Conservation (phyloP, 2,329 filamentous ascomycete genomes). For the Eutypella sp. region DNA sequence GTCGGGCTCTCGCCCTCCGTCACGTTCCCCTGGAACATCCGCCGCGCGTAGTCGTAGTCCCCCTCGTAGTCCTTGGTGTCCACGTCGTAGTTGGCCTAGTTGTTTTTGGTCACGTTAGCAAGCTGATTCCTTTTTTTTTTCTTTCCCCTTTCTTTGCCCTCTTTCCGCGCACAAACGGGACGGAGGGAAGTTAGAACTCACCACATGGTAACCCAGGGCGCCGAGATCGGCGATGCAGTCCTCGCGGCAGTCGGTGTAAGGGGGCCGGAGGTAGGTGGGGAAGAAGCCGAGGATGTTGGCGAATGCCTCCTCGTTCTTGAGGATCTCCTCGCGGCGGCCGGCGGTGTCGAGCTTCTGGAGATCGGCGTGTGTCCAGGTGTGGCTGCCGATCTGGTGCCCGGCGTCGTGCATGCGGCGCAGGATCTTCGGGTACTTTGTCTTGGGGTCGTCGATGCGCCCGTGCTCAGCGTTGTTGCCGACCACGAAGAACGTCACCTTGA, state of each 20-base stretch:
- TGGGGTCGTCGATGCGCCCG: slow-evolving; percentile 18
- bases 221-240: slow-evolving; percentile 19
- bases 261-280: slow-evolving; percentile 43
- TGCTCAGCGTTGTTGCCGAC: slow-evolving; percentile 15
- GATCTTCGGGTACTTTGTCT: slow-evolving; percentile 27
- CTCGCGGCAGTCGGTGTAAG: slow-evolving; percentile 25
- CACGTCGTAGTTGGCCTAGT: slow-evolving; percentile 24
- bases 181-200: slow-evolving; percentile 3
- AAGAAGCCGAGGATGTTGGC: slow-evolving; percentile 38
- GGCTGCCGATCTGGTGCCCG: slow-evolving; percentile 45
- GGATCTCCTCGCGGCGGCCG: slow-evolving; percentile 34
- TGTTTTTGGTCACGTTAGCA: slow-evolving; percentile 1
- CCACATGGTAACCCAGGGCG: slow-evolving; percentile 29
- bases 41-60: slow-evolving; percentile 17
- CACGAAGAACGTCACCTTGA: slow-evolving; percentile 28
- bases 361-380: slow-evolving; percentile 43
- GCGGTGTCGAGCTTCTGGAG: slow-evolving; percentile 29
- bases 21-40: not conserved
- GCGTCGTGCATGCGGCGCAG: slow-evolving; percentile 38
- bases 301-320: slow-evolving; percentile 41
- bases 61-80: slow-evolving; percentile 26
- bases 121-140: no score
- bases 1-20: not conserved
- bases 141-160: no score
- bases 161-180: not conserved